Evolutionary conservation across 257 asterid genomes (phyloP).

Genomic region (Capsicum pubescens): DNA sequence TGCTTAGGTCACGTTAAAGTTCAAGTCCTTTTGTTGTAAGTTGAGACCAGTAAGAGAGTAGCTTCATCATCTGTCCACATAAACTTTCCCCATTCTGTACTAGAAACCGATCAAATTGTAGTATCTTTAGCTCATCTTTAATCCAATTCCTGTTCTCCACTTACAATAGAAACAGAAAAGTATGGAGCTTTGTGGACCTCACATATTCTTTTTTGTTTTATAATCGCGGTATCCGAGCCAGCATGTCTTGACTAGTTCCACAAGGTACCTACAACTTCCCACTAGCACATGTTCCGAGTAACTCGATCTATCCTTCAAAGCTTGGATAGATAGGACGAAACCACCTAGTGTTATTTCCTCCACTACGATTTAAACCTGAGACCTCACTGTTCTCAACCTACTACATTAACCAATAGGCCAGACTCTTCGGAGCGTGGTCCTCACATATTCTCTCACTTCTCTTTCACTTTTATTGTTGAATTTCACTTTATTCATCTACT

Average conservation of each 20-base stretch:
- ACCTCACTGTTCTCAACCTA: background rate
- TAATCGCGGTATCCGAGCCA: background rate
- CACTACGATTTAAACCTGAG: background rate
- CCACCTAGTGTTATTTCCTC: background rate
- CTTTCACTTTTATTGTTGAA: conserved; percentile 37
- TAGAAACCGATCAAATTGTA: conserved; percentile 41
- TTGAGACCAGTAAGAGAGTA: conserved; percentile 30
- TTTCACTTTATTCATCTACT: conserved; percentile 37
- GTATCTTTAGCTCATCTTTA: conserved; percentile 42
- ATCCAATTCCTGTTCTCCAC: conserved; percentile 43
- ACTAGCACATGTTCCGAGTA: background rate
- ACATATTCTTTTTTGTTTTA: conserved; percentile 43
- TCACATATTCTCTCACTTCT: conserved; percentile 25
- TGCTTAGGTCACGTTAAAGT: conserved; percentile 48
- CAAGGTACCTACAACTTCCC: background rate
- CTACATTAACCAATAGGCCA: background rate
- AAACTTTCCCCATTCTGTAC: conserved; percentile 24
- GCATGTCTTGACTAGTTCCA: background rate
- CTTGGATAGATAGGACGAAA: background rate
- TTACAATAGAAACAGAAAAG: conserved; percentile 36
- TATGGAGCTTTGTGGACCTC: conserved; percentile 79
- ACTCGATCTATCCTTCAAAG: background rate
- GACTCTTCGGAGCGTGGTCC: background rate
- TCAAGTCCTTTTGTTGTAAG: conserved; percentile 33
- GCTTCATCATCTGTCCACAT: conserved; percentile 27